Evolutionary conservation across 2,329 filamentous ascomycete genomes (phyloP).

Genomic region (Fusarium sp.): DNA sequence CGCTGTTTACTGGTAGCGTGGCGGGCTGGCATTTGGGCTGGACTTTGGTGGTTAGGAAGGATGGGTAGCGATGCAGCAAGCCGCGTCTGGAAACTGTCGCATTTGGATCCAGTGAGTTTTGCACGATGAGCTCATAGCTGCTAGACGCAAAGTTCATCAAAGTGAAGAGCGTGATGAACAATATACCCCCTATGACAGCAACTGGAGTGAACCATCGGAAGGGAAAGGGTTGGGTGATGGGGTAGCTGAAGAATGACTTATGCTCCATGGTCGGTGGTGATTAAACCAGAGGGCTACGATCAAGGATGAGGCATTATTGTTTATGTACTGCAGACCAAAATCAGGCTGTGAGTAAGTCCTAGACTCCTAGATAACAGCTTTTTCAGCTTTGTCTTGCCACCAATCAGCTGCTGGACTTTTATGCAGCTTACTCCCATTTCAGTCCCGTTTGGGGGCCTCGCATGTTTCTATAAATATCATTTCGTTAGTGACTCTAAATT

Average conservation of each 20-base stretch:
- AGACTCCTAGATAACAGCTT: not conserved
- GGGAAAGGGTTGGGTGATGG: not conserved
- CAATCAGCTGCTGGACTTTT: not conserved
- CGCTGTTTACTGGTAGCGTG: not conserved
- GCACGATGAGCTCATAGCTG: not conserved
- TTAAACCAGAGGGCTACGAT: rapidly evolving
- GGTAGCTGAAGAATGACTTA: not conserved
- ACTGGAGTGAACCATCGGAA: not conserved
- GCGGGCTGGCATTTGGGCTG: not conserved
- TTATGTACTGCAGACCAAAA: not conserved
- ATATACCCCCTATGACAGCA: not conserved
- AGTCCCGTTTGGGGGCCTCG: not conserved
- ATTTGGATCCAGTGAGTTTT: not conserved
- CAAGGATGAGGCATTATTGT: not conserved
- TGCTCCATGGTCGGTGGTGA: not conserved
- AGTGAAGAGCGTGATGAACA: not conserved
- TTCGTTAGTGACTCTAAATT: rapidly evolving
- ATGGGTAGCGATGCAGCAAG: not conserved
- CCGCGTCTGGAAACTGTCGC: not conserved
- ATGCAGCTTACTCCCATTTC: not conserved
- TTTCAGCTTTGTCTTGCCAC: not conserved
- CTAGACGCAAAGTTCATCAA: not conserved
- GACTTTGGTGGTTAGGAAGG: not conserved
- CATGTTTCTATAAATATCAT: not conserved
- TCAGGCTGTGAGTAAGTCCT: not conserved